phyloP scores from a whole-genome alignment of 768 basidiomycete genomes.

The Hericium rajendrae region DNA sequence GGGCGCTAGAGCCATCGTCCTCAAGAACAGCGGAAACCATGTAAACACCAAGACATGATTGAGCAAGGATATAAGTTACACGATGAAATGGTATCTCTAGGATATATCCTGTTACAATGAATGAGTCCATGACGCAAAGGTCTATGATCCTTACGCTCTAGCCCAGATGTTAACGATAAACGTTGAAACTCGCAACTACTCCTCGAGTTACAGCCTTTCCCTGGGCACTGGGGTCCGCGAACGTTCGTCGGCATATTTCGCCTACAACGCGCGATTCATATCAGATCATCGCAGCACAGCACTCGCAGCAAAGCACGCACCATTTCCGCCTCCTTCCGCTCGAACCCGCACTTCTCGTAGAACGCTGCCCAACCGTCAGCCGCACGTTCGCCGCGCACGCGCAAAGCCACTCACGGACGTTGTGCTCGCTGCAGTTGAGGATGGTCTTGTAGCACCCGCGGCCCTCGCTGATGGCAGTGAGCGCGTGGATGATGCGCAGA shows the following conservation, averaged over 20 bases:
- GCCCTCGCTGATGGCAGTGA: constrained; percentile 75
- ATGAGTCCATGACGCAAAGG: too few species aligned
- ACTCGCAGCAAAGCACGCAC: constrained; percentile 28
- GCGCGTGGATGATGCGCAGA: constrained; percentile 73
- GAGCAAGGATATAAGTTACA: too few species aligned
- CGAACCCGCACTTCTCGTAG: constrained; percentile 92
- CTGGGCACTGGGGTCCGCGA: constrained; percentile 17
- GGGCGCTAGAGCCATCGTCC: too few species aligned
- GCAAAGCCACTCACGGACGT: constrained; percentile 70
- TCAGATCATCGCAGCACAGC: constrained; percentile 1
- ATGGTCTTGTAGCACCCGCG: constrained; percentile 94
- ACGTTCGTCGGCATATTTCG: constrained; percentile 47
- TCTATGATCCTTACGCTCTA: too few species aligned
- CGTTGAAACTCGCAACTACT: too few species aligned
- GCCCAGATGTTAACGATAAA: too few species aligned
- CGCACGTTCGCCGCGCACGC: constrained; percentile 1
- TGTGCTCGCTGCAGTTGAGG: constrained; percentile 84
- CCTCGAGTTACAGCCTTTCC: too few species aligned
- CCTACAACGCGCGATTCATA: constrained; percentile 25
- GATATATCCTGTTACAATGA: too few species aligned
- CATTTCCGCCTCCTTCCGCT: constrained; percentile 92
- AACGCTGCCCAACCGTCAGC: constrained; percentile 51
- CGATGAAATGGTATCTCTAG: too few species aligned
- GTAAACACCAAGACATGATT: too few species aligned
- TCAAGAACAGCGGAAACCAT: too few species aligned